phyloP scores from a whole-genome alignment of 805 yeast genomes.

The Starmerella apis region DNA sequence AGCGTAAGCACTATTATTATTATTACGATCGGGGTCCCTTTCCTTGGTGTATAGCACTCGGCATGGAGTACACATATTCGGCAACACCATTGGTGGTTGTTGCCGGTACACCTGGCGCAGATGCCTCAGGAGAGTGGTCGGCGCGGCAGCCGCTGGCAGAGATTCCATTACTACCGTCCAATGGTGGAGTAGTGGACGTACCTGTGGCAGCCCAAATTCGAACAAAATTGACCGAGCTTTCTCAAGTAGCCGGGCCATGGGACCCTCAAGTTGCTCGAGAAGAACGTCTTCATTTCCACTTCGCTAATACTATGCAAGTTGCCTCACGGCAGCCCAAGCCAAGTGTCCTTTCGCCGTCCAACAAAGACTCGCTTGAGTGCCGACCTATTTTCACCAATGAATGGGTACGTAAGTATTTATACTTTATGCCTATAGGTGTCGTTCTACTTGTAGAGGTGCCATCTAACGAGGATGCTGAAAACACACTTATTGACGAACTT shows the following conservation, averaged over 20 bases:
- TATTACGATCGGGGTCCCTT: neutral
- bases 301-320: slow-evolving; percentile 6
- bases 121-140: neutral
- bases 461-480: slow-evolving; percentile 25
- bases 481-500: slow-evolving; percentile 26
- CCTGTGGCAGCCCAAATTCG: slow-evolving; percentile 3
- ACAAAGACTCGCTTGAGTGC: slow-evolving; percentile 34
- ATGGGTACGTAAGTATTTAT: slow-evolving; percentile 47
- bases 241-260: slow-evolving; percentile 13
- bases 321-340: slow-evolving; percentile 22
- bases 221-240: neutral
- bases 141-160: slow-evolving; percentile 6
- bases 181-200: neutral
- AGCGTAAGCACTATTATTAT: neutral
- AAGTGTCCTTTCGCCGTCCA: slow-evolving; percentile 38
- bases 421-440: slow-evolving; percentile 40
- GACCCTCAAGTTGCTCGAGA: slow-evolving; percentile 6
- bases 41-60: neutral
- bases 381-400: slow-evolving; percentile 36
- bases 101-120: slow-evolving; percentile 7
- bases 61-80: slow-evolving; percentile 8
- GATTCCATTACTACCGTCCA: neutral
- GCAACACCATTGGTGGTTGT: slow-evolving; percentile 5
- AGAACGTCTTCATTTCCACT: slow-evolving; percentile 10
- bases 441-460: slow-evolving; percentile 38